Evolutionary conservation across 495 filamentous ascomycete genomes (phyloP).

Genomic region (Penicillium desertorum): DNA sequence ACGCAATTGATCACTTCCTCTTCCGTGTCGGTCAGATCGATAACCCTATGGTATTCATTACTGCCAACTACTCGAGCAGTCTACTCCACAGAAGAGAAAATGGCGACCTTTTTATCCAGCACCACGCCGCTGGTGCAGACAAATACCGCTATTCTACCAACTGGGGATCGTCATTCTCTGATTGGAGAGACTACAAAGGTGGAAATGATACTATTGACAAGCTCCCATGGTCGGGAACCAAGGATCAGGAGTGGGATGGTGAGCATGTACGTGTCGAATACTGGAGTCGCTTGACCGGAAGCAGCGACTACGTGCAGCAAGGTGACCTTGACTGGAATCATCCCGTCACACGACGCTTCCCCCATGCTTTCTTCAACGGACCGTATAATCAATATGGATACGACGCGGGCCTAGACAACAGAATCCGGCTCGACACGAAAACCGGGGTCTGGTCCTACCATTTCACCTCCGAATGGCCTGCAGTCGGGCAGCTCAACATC

Average conservation of each 20-base stretch:
- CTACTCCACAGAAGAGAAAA: conserved; percentile 47
- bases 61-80: conserved; percentile 58
- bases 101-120: conserved; percentile 51
- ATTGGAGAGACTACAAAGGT: conserved; percentile 56
- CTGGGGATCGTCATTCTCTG: conserved; percentile 59
- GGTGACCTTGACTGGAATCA: conserved; percentile 51
- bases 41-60: conserved; percentile 58
- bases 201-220: conserved; percentile 45
- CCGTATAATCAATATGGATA: conserved; percentile 68
- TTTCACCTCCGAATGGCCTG: conserved; percentile 65
- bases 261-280: conserved; percentile 68
- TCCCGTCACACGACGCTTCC: conserved; percentile 49
- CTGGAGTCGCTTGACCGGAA: conserved; percentile 62
- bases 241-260: conserved; percentile 61
- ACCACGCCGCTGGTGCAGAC: conserved; percentile 62
- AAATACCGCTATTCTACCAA: conserved; percentile 63
- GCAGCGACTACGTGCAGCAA: conserved; percentile 63
- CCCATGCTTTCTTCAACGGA: conserved; percentile 64
- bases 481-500: conserved; percentile 61
- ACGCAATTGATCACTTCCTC: conserved; percentile 55
- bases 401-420: conserved; percentile 59
- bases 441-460: conserved; percentile 59
- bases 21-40: conserved; percentile 57
- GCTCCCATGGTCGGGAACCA: conserved; percentile 59
- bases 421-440: conserved; percentile 47